phyloP scores from a whole-genome alignment of 2,329 filamentous ascomycete species.

The Colletotrichum shisoi region DNA sequence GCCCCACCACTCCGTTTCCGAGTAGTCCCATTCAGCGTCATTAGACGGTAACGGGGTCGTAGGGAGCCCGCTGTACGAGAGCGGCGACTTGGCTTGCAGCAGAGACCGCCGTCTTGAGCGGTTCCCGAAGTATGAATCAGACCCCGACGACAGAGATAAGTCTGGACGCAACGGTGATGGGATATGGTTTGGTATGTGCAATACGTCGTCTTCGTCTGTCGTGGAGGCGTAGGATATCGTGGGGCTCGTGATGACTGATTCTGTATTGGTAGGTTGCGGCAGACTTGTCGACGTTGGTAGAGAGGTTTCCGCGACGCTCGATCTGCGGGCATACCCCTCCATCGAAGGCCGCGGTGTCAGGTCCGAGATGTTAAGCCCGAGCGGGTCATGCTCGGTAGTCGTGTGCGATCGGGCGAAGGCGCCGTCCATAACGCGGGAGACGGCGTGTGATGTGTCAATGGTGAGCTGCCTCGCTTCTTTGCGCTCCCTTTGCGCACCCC shows the following conservation, averaged over 20 bases:
- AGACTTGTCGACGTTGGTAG: slow-evolving; percentile 40
- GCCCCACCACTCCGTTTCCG: slow-evolving; percentile 97
- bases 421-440: slow-evolving; percentile 39
- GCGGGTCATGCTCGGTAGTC: slow-evolving; percentile 44
- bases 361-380: slow-evolving; percentile 60
- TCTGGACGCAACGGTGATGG: slow-evolving; percentile 55
- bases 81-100: slow-evolving; percentile 66
- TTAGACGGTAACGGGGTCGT: slow-evolving; percentile 56
- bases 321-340: slow-evolving; percentile 54
- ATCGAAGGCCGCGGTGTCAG: slow-evolving; percentile 57
- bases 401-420: slow-evolving; percentile 2
- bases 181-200: slow-evolving; percentile 66
- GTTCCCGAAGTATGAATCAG: slow-evolving; percentile 69
- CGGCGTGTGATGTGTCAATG: slow-evolving; percentile 52
- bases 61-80: slow-evolving; percentile 64
- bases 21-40: slow-evolving; percentile 81
- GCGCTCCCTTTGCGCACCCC: slow-evolving; percentile 69
- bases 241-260: slow-evolving; percentile 56
- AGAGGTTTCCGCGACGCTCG: slow-evolving; percentile 42
- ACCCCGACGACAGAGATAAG: slow-evolving; percentile 61
- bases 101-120: slow-evolving; percentile 56
- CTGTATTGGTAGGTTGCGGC: slow-evolving; percentile 37
- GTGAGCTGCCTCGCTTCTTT: slow-evolving; percentile 60
- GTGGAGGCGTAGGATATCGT: slow-evolving; percentile 70
- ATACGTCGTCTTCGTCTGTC: slow-evolving; percentile 82